Conservation (phyloP, 306 rosid genomes). For the Clitoria ternatea region DNA sequence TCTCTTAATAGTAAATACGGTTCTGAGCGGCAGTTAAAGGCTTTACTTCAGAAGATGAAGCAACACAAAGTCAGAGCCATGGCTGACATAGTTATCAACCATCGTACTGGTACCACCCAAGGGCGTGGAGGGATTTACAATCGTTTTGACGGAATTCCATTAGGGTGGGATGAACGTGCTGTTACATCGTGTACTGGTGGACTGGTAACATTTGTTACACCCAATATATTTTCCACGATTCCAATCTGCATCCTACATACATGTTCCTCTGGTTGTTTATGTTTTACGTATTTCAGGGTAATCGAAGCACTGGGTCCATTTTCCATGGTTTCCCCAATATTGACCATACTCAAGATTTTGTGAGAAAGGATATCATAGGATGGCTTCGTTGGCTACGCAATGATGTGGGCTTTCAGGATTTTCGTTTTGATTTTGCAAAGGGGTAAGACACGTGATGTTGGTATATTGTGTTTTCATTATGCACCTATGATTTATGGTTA, state of each 20-base stretch:
- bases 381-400: constrained; percentile 78
- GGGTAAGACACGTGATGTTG: constrained; percentile 48
- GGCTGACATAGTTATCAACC: constrained; percentile 92
- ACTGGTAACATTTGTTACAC: constrained; percentile 41
- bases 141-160: constrained; percentile 83
- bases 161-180: constrained; percentile 80
- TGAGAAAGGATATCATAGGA: constrained; percentile 70
- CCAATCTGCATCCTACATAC: background rate
- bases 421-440: constrained; percentile 85
- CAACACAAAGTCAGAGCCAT: constrained; percentile 67
- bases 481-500: background rate
- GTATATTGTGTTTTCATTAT: background rate
- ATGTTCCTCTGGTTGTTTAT: background rate
- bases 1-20: constrained; percentile 75
- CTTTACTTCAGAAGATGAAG: constrained; percentile 73
- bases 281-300: constrained; percentile 49
- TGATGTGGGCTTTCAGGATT: constrained; percentile 78
- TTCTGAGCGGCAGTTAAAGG: constrained; percentile 66
- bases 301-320: constrained; percentile 63
- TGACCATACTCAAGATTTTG: constrained; percentile 82
- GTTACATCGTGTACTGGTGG: constrained; percentile 90
- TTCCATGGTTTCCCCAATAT: constrained; percentile 88
- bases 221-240: background rate
- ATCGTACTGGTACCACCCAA: constrained; percentile 70
- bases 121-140: constrained; percentile 86